Conservation (phyloP, 768 basidiomycete genomes). For the Suillus variegatus region DNA sequence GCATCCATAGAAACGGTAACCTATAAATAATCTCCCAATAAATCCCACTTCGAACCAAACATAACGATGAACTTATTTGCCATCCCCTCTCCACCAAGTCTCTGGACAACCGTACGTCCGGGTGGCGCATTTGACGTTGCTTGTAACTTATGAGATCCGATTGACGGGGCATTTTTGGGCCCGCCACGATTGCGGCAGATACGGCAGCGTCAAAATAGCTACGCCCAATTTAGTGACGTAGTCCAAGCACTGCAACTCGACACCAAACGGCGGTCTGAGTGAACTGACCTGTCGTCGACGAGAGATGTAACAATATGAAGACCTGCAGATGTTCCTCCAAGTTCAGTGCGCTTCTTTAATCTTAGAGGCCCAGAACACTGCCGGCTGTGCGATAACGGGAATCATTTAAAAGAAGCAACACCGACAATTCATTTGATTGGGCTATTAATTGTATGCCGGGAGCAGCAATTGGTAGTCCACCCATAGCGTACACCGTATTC, state of each 20-base stretch:
- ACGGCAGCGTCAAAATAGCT: too few relatives aligned
- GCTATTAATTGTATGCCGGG: not conserved
- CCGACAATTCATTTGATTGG: not conserved
- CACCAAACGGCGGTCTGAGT: not conserved
- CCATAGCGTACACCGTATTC: not conserved
- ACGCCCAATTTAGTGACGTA: not conserved
- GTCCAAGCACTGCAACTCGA: not conserved
- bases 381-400: not conserved
- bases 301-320: not conserved
- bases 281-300: not conserved
- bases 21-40: not conserved
- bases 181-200: too few relatives aligned
- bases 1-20: not conserved
- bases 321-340: not conserved
- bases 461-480: not conserved
- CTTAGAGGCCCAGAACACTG: not conserved
- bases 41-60: not conserved
- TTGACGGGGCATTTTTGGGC: too few relatives aligned
- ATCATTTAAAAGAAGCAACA: not conserved
- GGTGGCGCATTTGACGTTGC: not conserved
- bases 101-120: not conserved
- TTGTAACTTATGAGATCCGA: not conserved
- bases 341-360: not conserved
- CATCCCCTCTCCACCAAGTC: not conserved
- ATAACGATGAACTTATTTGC: not conserved